Evolutionary conservation across 345 rosid species (phyloP), one percentile per base, ranked within the genome.

Genomic region (Pseudoturritis turrita): DNA sequence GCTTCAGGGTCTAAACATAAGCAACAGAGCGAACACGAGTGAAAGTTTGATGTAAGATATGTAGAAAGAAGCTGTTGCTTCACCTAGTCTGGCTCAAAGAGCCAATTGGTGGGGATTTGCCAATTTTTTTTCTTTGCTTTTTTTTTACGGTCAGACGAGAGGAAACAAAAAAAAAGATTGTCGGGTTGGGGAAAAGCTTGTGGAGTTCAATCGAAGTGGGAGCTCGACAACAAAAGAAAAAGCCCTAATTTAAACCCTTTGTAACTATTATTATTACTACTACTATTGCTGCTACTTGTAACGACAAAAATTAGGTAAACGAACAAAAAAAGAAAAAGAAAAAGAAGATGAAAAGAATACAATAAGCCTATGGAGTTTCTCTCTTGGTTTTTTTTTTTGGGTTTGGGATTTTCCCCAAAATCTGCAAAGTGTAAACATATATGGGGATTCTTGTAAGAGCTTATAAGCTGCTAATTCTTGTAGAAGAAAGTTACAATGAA

Each of bases 131-230:
- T 26, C 62, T 61, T 78, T 37, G 22, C 69, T 29, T 44, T 70
- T 58, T 55, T 61, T 23, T 33, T 61, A 80, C 68, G 67, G 70
- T 77, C 72, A 71, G 78, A 66, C 63, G 74, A 76, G 76, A 76
- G 63, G 57, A 22, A 53, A 70, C 56, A 52, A 64, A 25, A 25
- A 25, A 25, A 25, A 25, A 33, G 68, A 74, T 55, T 70, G 67
- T 74, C 35, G 77, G 73, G 72, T 44, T 21, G 50, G 77, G 77
- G 75, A 57, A 84, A 76, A 56, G 76, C 72, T 65, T 86, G 92
- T 80, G 81, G 90, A 77, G 96, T 86, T 84, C 98, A 89, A 75
- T 90, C 97, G 83, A 93, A 93, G 88, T 78, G 96, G 94, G 97
- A 85, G 85, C 90, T 77, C 81, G 79, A 73, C 96, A 83, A 90